Percentiles rank a stretch among this genome's conserved stretches.
These are phyloP conservation scores for Botrytis paeoniae DNA, from an alignment of 2,329 filamentous ascomycete species.

Conservation along the genomic window DNA sequence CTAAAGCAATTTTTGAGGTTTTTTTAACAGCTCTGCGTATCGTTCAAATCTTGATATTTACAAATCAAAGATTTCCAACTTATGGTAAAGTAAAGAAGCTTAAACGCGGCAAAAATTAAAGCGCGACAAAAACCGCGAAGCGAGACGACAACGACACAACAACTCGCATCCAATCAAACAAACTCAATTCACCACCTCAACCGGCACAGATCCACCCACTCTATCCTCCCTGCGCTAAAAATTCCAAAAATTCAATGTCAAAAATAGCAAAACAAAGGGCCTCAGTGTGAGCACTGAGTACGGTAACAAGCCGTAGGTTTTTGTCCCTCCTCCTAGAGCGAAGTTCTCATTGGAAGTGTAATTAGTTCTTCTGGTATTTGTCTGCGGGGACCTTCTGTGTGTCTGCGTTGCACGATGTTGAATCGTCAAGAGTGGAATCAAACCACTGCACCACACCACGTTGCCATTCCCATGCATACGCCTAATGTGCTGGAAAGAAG, in stretches of 20 bases:
- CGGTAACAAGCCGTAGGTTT: not conserved
- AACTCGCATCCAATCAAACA: slow-evolving; percentile 15
- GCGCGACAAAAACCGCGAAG: not conserved
- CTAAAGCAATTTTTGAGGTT: too few relatives aligned
- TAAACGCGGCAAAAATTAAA: not conserved
- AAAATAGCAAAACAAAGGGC: not conserved
- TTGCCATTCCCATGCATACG: not conserved
- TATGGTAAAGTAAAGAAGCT: not conserved
- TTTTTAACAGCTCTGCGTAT: not conserved
- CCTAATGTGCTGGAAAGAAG: not conserved
- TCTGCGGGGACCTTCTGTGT: not conserved
- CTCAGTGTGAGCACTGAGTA: not conserved
- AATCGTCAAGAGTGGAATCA: not conserved
- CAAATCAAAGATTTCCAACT: not conserved
- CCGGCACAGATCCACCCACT: slow-evolving; percentile 38
- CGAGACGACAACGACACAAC: not conserved
- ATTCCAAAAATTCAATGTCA: not conserved
- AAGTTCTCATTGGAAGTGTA: not conserved
- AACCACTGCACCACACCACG: not conserved
- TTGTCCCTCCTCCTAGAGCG: not conserved
- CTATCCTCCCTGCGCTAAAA: slow-evolving; percentile 26
- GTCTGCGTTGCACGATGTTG: not conserved
- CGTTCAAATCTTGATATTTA: accelerated
- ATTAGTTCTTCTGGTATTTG: not conserved
- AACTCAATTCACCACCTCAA: slow-evolving; percentile 35